A percentile compares a stretch with the other conserved stretches of the same genome.
These are phyloP conservation scores for Coemansia sp. DNA, from an alignment of 192 early-diverging fungal genomes.

Conservation along the genomic window DNA sequence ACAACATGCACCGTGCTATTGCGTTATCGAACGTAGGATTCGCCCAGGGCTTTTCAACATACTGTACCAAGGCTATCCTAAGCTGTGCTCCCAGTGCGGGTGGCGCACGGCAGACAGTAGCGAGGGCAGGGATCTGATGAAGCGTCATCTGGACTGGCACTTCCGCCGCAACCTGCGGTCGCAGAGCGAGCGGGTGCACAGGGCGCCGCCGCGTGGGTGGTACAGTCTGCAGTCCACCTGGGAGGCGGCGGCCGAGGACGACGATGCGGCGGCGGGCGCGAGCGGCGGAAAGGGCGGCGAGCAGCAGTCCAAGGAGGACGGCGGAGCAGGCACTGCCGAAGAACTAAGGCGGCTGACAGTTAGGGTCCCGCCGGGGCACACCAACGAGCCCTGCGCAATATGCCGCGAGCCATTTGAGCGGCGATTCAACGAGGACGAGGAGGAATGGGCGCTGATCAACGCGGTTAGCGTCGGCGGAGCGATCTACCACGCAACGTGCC, in stretches of 20 bases:
- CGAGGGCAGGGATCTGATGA: slow-evolving; percentile 69
- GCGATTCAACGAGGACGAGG: slow-evolving; percentile 71
- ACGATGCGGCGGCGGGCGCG: slow-evolving; percentile 1
- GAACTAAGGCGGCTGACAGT: slow-evolving; percentile 41
- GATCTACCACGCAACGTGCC: slow-evolving; percentile 47
- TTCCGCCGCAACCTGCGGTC: slow-evolving; percentile 87
- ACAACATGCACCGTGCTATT: no score
- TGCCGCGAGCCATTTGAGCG: slow-evolving; percentile 74
- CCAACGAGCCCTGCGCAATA: slow-evolving; percentile 62
- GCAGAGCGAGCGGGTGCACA: slow-evolving; percentile 76
- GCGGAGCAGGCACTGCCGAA: slow-evolving; percentile 21
- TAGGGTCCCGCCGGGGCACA: slow-evolving; percentile 41
- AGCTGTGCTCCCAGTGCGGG: slow-evolving; percentile 93
- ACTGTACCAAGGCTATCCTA: slow-evolving; percentile 70
- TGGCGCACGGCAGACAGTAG: slow-evolving; percentile 67
- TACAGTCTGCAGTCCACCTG: slow-evolving; percentile 60
- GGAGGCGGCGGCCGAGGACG: slow-evolving; percentile 33
- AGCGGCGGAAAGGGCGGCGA: slow-evolving; percentile 13
- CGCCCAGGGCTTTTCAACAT: slow-evolving; percentile 58
- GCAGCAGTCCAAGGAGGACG: slow-evolving; percentile 16
- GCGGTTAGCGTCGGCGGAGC: slow-evolving; percentile 57
- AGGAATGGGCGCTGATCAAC: slow-evolving; percentile 72
- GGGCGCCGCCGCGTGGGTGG: slow-evolving; percentile 84
- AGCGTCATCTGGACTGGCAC: slow-evolving; percentile 91
- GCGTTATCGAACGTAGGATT: slow-evolving; percentile 26